Conservation (phyloP, 441 rosid genomes). For the Gossypium gossypioides region DNA sequence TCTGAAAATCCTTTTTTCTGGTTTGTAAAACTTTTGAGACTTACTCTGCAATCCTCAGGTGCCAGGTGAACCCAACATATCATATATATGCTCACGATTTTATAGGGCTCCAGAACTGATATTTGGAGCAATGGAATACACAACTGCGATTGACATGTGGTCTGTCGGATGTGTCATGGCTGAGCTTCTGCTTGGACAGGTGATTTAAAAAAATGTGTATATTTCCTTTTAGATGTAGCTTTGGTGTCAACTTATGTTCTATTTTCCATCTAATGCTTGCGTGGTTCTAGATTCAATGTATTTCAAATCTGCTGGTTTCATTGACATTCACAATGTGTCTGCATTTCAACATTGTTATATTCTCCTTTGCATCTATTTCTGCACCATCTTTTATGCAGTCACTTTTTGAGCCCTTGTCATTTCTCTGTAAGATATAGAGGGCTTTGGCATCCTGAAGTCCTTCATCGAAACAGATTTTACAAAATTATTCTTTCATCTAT, state of each 20-base stretch:
- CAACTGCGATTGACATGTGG: conserved; percentile 85
- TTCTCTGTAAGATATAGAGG: background rate
- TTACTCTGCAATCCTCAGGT: conserved; percentile 31
- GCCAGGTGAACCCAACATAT: conserved; percentile 82
- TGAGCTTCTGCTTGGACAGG: conserved; percentile 80
- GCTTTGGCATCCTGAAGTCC: background rate
- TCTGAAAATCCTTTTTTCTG: background rate
- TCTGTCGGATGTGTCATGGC: conserved; percentile 78
- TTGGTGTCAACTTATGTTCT: background rate
- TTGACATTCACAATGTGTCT: background rate
- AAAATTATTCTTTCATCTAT: background rate
- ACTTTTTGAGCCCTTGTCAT: background rate
- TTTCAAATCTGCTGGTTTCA: background rate
- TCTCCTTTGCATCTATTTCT: background rate
- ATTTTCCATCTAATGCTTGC: conserved; percentile 2
- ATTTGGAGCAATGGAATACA: conserved; percentile 77
- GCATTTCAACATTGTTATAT: background rate
- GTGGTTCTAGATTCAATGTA: background rate
- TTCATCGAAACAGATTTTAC: background rate
- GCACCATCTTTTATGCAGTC: background rate
- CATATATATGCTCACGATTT: conserved; percentile 78
- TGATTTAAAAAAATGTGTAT: background rate
- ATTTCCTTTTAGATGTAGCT: background rate
- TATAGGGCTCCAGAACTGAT: conserved; percentile 86
- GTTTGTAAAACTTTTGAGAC: conserved; percentile 13